Percentiles rank a stretch among this genome's conserved stretches.
These are phyloP conservation scores for Pleurotus tuber-regium DNA, from an alignment of 768 basidiomycete genomes.

Conservation along the genomic window DNA sequence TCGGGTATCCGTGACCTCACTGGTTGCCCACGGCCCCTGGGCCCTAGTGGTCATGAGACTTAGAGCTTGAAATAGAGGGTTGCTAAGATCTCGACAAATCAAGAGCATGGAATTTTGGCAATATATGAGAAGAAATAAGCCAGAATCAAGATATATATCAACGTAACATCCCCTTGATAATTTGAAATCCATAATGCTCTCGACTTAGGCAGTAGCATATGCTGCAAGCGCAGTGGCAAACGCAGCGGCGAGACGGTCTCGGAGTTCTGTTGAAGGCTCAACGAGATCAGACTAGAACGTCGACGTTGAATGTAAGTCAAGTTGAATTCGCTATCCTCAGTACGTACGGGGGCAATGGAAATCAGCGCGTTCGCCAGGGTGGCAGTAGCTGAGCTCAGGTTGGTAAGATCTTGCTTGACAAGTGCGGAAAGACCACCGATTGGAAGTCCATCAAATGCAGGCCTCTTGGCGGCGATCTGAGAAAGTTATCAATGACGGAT, in stretches of 20 bases:
- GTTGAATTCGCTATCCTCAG: too few relatives aligned
- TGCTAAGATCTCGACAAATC: too few relatives aligned
- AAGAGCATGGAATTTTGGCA: too few relatives aligned
- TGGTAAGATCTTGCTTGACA: conserved; percentile 23
- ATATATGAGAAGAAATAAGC: too few relatives aligned
- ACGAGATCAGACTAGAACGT: conserved; percentile 19
- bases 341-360: conserved; percentile 23
- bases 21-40: too few relatives aligned
- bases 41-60: too few relatives aligned
- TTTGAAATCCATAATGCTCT: too few relatives aligned
- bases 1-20: too few relatives aligned
- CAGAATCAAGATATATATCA: too few relatives aligned
- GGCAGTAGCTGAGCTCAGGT: conserved; percentile 22
- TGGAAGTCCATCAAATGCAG: conserved; percentile 20
- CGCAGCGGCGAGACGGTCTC: conserved; percentile 19
- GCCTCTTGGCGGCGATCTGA: conserved; percentile 20
- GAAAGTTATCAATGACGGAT: not conserved
- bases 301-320: too few relatives aligned
- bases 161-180: too few relatives aligned
- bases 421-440: conserved; percentile 21
- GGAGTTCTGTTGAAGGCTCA: conserved; percentile 17
- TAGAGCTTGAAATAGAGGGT: too few relatives aligned
- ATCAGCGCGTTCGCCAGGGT: conserved; percentile 26
- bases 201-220: conserved; percentile 13
- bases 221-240: conserved; percentile 26